A percentile compares a stretch with the other conserved stretches of the same genome.
Conservation (phyloP, 1,284 basidiomycete species). For the Trichosporon ovoides region DNA sequence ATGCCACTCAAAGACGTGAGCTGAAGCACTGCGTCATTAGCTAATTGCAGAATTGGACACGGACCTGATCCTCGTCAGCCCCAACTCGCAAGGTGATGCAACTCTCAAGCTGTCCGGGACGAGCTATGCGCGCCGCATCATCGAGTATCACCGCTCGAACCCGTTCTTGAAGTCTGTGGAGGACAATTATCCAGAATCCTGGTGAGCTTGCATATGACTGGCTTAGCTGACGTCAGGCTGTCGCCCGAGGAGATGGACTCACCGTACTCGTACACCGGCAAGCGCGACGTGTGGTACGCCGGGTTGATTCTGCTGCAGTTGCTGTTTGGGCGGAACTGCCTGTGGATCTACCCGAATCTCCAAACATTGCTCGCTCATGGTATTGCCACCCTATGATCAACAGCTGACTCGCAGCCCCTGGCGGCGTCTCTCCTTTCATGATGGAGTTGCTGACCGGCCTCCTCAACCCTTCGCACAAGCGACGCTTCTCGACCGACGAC, state of each 20-base stretch:
- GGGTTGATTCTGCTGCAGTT: conserved; percentile 44
- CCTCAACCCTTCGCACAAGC: conserved; percentile 37
- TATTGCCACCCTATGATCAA: conserved; percentile 12
- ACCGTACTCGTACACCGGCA: conserved; percentile 40
- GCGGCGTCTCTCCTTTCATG: conserved; percentile 27
- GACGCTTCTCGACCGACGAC: conserved; percentile 42
- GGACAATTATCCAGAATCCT: conserved; percentile 38
- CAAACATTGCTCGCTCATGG: conserved; percentile 37
- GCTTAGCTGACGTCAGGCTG: conserved; percentile 23
- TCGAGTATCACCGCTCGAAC: conserved; percentile 48
- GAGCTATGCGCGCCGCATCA: conserved; percentile 39
- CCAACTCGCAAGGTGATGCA: conserved; percentile 22
- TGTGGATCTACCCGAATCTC: conserved; percentile 37
- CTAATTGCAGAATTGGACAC: conserved; percentile 34
- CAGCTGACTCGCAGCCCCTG: conserved; percentile 19
- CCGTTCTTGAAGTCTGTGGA: conserved; percentile 37
- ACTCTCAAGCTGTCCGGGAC: conserved; percentile 42
- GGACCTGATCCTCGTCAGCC: conserved; percentile 34
- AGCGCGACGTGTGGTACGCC: conserved; percentile 47
- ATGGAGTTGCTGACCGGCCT: conserved; percentile 36
- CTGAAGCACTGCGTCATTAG: neutral
- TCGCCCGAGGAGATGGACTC: conserved; percentile 47
- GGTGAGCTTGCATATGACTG: conserved; percentile 26
- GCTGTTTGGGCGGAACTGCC: conserved; percentile 36
- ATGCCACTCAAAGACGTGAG: conserved; percentile 43